Conservation (phyloP, 352 stramenopile species). For the Halophytophthora polymorphica region DNA sequence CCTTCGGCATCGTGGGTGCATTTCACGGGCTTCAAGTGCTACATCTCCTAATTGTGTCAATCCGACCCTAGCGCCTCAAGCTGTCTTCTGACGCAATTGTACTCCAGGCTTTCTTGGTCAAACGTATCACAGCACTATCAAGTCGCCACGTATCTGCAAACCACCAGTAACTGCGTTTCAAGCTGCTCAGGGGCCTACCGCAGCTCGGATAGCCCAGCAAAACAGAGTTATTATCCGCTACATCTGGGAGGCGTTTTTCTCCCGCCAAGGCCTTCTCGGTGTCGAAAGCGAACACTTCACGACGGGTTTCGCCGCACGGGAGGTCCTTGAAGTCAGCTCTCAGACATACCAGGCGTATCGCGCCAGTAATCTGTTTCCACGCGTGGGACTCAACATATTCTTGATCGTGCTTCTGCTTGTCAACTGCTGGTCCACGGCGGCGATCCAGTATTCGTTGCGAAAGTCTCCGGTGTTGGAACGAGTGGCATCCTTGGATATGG, state of each 20-base stretch:
- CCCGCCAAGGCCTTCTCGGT: conserved; percentile 13
- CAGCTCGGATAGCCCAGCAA: not conserved
- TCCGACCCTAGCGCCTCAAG: conserved; percentile 10
- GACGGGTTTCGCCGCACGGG: conserved; percentile 14
- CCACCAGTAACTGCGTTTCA: no score
- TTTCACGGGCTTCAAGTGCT: conserved; percentile 27
- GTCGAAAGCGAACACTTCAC: conserved; percentile 29
- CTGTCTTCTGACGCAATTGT: conserved; percentile 12
- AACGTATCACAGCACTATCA: not conserved
- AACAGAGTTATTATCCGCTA: not conserved
- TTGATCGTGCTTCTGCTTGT: conserved; percentile 12
- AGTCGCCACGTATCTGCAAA: no score
- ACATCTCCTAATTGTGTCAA: conserved; percentile 14
- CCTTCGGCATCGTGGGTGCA: conserved; percentile 25
- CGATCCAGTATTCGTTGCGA: conserved; percentile 10
- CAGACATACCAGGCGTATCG: conserved; percentile 27
- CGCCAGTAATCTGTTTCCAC: conserved; percentile 14
- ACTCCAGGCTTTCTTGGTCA: conserved; percentile 1
- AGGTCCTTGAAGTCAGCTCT: conserved; percentile 17
- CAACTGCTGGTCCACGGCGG: conserved; percentile 24
- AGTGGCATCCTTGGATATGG: conserved; percentile 5
- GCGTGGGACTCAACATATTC: conserved; percentile 6
- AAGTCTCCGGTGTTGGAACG: conserved; percentile 7
- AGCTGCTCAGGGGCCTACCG: no score
- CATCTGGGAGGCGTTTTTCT: conserved; percentile 14